These are phyloP conservation scores for Zymoseptoria crescenta DNA, from an alignment of 2,329 filamentous ascomycete species.

Conservation along the genomic window DNA sequence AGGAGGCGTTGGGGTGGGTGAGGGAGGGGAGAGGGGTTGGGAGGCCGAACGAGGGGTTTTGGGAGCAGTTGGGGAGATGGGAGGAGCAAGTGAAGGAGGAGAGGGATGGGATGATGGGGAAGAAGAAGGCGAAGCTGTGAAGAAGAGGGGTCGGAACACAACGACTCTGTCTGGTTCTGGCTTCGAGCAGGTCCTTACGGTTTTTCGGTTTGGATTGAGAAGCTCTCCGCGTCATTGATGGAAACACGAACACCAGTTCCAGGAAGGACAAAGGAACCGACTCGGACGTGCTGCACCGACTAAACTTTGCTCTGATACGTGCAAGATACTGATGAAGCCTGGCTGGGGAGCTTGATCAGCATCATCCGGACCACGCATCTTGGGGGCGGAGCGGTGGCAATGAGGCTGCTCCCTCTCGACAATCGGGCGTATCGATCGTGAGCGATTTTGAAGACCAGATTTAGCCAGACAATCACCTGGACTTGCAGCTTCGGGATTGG, in stretches of 20 bases:
- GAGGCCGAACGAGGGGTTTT: constrained; percentile 83
- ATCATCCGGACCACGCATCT: no score
- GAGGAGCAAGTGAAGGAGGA: constrained; percentile 56
- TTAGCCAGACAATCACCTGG: no score
- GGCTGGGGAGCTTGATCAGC: background rate
- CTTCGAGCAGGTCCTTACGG: background rate
- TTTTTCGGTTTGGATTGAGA: background rate
- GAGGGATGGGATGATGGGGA: constrained; percentile 15
- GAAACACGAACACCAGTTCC: no score
- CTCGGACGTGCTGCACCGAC: background rate
- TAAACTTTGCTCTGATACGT: background rate
- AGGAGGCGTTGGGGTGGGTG: constrained; percentile 61
- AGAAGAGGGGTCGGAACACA: background rate
- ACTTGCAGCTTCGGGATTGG: no score
- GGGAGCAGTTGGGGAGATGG: constrained; percentile 76
- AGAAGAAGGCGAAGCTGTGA: background rate
- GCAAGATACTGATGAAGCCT: background rate
- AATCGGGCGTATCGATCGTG: no score
- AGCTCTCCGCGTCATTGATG: background rate
- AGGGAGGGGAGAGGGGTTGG: constrained; percentile 63
- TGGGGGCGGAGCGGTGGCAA: background rate
- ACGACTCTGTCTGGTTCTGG: background rate
- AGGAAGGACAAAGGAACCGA: no score
- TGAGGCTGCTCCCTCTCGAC: no score
- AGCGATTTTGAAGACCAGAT: no score